Base-by-base conservation (phyloP, 768 basidiomycete species). In the Rhodotorula diobovata region DNA sequence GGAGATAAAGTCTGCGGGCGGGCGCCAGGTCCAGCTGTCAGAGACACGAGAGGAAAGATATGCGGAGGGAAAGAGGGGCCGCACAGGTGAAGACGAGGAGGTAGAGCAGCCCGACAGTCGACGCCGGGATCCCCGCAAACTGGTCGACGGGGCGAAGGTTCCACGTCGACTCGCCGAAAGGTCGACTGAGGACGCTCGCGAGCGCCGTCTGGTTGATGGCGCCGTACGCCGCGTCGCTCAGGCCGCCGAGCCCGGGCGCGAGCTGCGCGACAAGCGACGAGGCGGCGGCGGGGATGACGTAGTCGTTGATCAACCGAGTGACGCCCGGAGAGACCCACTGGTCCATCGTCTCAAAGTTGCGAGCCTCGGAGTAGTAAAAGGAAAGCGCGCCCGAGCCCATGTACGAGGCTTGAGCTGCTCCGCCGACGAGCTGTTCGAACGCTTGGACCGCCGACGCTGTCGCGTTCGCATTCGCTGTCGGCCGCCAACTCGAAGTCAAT, bases 141-240 rank as follows among this genome's bases (percentile, higher is more conserved):
- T 78, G 72, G 51, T 79, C 76, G 54, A 80, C 79, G 20, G 80
- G 80, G 15, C 70, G 63, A 10, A 81, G 66, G 64, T 79, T 80
- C 62, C 76, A 77, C 54, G 73, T 57, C 41, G 76, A 76, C 56
- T 73, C 78, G 51, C 66, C 58, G 69, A 81, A 81, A 0, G 79
- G 75, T 25, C 59, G 39, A 18, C 74, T 54, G 34, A 80, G 51
- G 0, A 76, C 67, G 30, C 61, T 66, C 21, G 71, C 46, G 41
- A 72, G 53, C 6, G 61, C 41, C 2, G 55, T 59, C 35, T 56
- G 41, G 57, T 71, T 46, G 45, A 64, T 18, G 2, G 59, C 59
- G 8, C n/a, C 34, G 60, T 50, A 67, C 25, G 46, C 30, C 1
- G 30, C 50, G 30, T 8, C 34, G 4, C 63, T 12, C 1, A 70